Conservation (phyloP, 768 basidiomycete genomes). For the Lactarius hengduanensis region DNA sequence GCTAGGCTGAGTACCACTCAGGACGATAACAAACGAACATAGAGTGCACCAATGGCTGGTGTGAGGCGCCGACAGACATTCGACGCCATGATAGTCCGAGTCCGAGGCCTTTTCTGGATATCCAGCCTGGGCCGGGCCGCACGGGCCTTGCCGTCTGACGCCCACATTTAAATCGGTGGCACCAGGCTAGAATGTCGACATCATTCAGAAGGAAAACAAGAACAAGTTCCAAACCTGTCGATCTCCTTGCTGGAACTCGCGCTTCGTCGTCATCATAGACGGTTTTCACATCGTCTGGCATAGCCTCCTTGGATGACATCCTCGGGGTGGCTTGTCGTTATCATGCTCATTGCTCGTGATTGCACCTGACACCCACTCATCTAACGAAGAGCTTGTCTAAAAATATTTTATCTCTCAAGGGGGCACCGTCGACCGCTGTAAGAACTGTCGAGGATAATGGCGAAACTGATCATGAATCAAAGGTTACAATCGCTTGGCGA, state of each 20-base stretch:
- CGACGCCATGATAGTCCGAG: conserved; percentile 6
- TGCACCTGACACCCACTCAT: conserved; percentile 84
- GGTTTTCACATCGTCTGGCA: conserved; percentile 75
- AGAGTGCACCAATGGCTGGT: conserved; percentile 17
- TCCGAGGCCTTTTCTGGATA: background rate
- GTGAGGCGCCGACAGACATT: conserved; percentile 19
- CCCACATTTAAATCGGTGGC: no score
- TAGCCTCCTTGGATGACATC: conserved; percentile 92
- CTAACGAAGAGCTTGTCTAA: conserved; percentile 80
- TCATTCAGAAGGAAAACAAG: conserved; percentile 70
- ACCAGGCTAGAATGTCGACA: conserved; percentile 55
- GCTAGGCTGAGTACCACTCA: conserved; percentile 15
- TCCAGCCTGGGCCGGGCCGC: background rate
- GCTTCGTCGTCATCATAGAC: conserved; percentile 57
- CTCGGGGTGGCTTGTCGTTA: conserved; percentile 86
- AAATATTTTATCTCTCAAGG: conserved; percentile 89
- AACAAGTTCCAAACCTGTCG: conserved; percentile 44
- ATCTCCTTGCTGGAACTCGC: conserved; percentile 52
- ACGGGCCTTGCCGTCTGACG: background rate
- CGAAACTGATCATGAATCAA: conserved; percentile 46
- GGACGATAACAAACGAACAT: conserved; percentile 15
- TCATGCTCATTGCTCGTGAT: conserved; percentile 65
- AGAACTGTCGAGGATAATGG: conserved; percentile 43
- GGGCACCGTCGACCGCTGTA: conserved; percentile 27
- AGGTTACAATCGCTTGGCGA: conserved; percentile 96